Evolutionary conservation across 2,329 filamentous ascomycete genomes (phyloP), one percentile per base, ranked within the genome.

Genomic region (Samsoniella hepiali): DNA sequence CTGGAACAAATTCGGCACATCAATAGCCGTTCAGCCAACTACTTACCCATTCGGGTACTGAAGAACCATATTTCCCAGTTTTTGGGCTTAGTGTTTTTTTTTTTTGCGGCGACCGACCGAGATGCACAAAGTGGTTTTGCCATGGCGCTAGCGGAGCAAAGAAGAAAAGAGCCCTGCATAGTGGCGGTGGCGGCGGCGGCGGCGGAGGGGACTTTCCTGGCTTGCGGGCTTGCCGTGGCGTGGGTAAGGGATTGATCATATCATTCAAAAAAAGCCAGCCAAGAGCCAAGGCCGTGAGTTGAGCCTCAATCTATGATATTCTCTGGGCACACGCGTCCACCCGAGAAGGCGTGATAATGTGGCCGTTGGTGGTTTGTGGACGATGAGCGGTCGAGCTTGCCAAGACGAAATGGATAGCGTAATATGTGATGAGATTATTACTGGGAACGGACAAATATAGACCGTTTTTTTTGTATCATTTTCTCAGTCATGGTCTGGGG

Each of bases 1-100:
- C 58, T 55, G 50, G 50, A 55, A 54, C 58, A 55, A 22, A 45
- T 47, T 62, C 50, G 31, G 58, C 7, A 47, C 38, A 54, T 55
- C 50, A 54, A 45, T 61, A 51, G 47, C 58, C 47, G 58, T 47
- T 22, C 10, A 22, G 17, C 22, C 32, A 38, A 50, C 22, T 22
- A 22, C 22, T 22, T 13, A 8, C 11, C 22, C 32, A 58, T 27
- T 38, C 42, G 44, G 31, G 31, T 36, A 49, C 31, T 44, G 11
- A n/a, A 11, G 44, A 38, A 38, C 22, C 9, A 38, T 38, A 10
- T 38, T 3, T 3, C 13, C 38, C 38, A 40, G 38, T 13, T 40
- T 13, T 40, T 13, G 38, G 9, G 3, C 7, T 22, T 45, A 8
- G 27, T 10, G 27, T 22, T 22, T 22, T 22, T 22, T 22, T 22